phyloP scores from a whole-genome alignment of 495 filamentous ascomycete genomes.

The Xylaria curta region DNA sequence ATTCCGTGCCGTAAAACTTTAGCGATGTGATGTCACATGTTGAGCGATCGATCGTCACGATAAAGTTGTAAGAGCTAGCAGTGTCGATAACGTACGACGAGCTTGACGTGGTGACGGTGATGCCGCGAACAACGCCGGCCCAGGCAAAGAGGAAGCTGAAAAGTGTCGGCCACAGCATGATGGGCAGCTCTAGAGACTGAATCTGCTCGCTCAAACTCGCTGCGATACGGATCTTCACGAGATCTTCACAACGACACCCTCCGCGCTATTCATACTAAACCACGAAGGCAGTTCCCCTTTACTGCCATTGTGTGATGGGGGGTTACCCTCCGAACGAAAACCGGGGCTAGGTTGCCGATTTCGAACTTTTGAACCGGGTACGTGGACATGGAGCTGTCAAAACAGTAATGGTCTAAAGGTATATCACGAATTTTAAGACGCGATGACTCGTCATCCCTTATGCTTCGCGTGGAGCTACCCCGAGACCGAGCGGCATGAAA shows the following conservation, averaged over 20 bases:
- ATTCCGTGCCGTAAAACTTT: slow-evolving; percentile 54
- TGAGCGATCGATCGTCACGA: slow-evolving; percentile 52
- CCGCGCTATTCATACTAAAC: slow-evolving; percentile 14
- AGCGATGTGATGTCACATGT: slow-evolving; percentile 64
- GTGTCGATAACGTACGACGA: slow-evolving; percentile 52
- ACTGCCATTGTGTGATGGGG: slow-evolving; percentile 2
- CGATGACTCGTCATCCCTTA: slow-evolving; percentile 4
- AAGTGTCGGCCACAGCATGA: slow-evolving; percentile 28
- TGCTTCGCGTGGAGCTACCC: slow-evolving; percentile 19
- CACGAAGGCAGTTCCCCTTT: neutral
- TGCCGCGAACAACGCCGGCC: slow-evolving; percentile 37
- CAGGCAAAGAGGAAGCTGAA: slow-evolving; percentile 32
- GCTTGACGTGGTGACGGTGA: slow-evolving; percentile 38
- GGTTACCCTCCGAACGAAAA: slow-evolving; percentile 12
- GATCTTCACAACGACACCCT: neutral
- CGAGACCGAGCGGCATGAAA: slow-evolving; percentile 5
- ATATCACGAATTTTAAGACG: slow-evolving; percentile 18
- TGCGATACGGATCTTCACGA: slow-evolving; percentile 9
- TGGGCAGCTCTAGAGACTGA: slow-evolving; percentile 1
- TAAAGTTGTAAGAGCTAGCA: slow-evolving; percentile 50
- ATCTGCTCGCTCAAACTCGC: slow-evolving; percentile 1
- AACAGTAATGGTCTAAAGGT: neutral
- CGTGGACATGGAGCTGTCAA: neutral
- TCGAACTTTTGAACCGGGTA: neutral
- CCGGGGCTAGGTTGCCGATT: slow-evolving; percentile 13